Conservation (phyloP, 805 yeast genomes). For the Tetrapisispora iriomotensis region DNA sequence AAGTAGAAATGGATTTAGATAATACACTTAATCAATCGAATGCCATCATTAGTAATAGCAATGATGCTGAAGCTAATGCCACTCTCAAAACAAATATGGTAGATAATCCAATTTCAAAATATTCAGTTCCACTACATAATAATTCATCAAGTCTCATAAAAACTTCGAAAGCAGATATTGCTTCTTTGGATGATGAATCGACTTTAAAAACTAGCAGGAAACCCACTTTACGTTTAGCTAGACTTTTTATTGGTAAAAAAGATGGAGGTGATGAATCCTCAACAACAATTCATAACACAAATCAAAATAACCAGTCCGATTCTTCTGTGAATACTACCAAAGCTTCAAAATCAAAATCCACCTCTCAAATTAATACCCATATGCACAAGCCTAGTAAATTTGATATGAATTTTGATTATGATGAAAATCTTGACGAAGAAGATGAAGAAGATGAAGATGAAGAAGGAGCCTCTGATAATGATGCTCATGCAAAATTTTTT, state of each 20-base stretch:
- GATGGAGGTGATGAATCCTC: constrained; percentile 1
- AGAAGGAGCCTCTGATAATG: constrained; percentile 13
- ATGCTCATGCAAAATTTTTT: constrained; percentile 18
- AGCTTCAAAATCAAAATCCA: constrained; percentile 1
- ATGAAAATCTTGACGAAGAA: constrained; percentile 24
- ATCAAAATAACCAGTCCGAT: too few relatives aligned
- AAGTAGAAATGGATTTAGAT: not conserved
- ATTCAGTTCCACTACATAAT: too few relatives aligned
- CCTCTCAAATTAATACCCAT: not conserved
- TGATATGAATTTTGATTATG: constrained; percentile 25
- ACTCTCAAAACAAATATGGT: too few relatives aligned
- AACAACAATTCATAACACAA: not conserved
- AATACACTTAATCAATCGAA: not conserved
- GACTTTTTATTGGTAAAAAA: constrained; percentile 18
- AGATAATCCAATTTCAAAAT: too few relatives aligned
- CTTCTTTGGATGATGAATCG: not conserved
- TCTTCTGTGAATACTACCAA: not conserved
- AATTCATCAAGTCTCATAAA: not conserved
- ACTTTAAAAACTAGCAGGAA: constrained; percentile 4
- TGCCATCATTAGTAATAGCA: not conserved
- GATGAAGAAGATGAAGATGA: constrained; percentile 27
- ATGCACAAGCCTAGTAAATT: constrained; percentile 10
- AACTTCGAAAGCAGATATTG: not conserved
- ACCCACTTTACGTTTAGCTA: constrained; percentile 15
- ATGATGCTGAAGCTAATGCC: too few relatives aligned